These are phyloP conservation scores for Malassezia brasiliensis DNA, from an alignment of 1,284 basidiomycete species.

Conservation along the genomic window DNA sequence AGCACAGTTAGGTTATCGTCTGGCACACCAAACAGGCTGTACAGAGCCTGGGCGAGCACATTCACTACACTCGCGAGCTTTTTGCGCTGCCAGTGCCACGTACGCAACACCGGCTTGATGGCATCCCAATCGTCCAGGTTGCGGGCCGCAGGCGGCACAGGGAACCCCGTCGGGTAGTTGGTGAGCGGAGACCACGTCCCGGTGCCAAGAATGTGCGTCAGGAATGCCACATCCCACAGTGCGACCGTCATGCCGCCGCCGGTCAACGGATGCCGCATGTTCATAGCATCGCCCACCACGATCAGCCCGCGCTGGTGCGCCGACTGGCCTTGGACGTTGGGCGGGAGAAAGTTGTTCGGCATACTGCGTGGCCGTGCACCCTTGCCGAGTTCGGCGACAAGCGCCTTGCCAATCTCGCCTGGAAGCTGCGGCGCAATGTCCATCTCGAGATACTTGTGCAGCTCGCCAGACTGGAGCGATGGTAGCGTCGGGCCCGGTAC, in stretches of 20 bases:
- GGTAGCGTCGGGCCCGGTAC: conserved; percentile 71
- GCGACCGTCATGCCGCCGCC: conserved; percentile 56
- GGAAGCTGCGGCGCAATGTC: conserved; percentile 40
- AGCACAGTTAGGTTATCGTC: conserved; percentile 72
- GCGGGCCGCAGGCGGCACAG: conserved; percentile 4
- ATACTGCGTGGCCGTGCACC: conserved; percentile 58
- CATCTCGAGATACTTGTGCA: conserved; percentile 30
- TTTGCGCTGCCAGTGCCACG: conserved; percentile 46
- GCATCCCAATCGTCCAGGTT: conserved; percentile 31
- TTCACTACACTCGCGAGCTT: conserved; percentile 42
- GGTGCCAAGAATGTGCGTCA: conserved; percentile 38
- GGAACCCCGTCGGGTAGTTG: conserved; percentile 5
- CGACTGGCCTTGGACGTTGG: conserved; percentile 65
- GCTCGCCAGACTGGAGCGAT: conserved; percentile 57
- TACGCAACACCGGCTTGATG: conserved; percentile 27
- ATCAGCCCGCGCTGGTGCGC: conserved; percentile 60
- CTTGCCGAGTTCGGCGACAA: conserved; percentile 28
- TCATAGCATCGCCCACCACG: conserved; percentile 90
- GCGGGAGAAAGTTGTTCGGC: conserved; percentile 90
- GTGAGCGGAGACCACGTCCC: conserved; percentile 28
- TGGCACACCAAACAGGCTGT: conserved; percentile 44
- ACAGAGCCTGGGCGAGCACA: conserved; percentile 45
- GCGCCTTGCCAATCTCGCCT: conserved; percentile 30
- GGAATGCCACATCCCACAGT: conserved; percentile 44
- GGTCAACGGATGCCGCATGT: conserved; percentile 96